Percentiles rank a stretch among this genome's conserved stretches.
Evolutionary conservation across 768 basidiomycete species (phyloP).

Genomic region (Lyophyllum shimeji): DNA sequence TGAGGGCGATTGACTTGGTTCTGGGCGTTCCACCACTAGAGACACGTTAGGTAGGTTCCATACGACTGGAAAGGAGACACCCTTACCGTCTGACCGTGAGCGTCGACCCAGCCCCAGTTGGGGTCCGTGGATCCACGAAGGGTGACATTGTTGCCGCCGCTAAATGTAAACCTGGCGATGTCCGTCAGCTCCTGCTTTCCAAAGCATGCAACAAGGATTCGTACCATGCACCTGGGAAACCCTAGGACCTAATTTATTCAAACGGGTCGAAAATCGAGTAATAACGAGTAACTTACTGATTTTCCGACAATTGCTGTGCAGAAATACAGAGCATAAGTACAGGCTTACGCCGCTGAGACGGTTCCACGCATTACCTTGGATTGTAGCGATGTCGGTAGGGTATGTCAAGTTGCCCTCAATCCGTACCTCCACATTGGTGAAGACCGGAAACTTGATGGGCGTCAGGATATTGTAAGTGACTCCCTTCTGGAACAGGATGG

Average conservation of each 20-base stretch:
- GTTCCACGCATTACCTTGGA: slow-evolving; percentile 40
- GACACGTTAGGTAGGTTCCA: not conserved
- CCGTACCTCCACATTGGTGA: slow-evolving; percentile 56
- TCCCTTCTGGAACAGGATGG: slow-evolving; percentile 57
- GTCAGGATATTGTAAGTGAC: slow-evolving; percentile 62
- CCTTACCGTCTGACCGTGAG: slow-evolving; percentile 53
- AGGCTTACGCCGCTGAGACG: not conserved
- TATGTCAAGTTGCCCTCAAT: slow-evolving; percentile 61
- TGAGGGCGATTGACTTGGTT: slow-evolving; percentile 56
- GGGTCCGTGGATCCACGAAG: slow-evolving; percentile 54
- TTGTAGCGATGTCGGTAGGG: slow-evolving; percentile 46
- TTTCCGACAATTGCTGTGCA: slow-evolving; percentile 40
- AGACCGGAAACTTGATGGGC: slow-evolving; percentile 51
- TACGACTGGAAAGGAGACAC: not conserved
- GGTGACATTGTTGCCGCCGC: slow-evolving; percentile 57
- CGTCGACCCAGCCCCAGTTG: slow-evolving; percentile 66
- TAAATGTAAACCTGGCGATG: slow-evolving; percentile 48
- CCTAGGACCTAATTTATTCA: slow-evolving; percentile 22
- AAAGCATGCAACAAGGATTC: not conserved
- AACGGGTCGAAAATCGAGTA: not conserved
- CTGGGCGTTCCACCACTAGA: slow-evolving; percentile 58
- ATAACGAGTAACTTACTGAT: slow-evolving; percentile 35
- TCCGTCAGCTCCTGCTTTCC: not conserved
- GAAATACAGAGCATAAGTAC: not conserved
- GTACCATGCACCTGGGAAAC: slow-evolving; percentile 48